Base-by-base conservation (phyloP, 768 basidiomycete genomes). In the Suillus subalutaceus region DNA sequence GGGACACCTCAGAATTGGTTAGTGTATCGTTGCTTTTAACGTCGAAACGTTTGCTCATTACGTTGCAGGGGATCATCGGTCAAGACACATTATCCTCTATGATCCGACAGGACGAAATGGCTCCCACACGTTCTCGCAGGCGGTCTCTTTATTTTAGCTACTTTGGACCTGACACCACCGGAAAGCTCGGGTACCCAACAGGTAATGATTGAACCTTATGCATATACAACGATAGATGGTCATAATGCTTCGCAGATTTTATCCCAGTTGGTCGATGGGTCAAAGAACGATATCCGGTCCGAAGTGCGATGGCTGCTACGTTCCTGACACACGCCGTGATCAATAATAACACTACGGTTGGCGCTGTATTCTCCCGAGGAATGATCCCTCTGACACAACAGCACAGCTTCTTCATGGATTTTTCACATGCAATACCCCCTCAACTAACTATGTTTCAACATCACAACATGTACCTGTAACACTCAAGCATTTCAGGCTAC, bases 311-410 rank as follows among this genome's bases (percentile, higher is more conserved):
- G 62, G 86, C 88, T 38, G 89, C 91, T 37, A 76, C 86, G 30
- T 91, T 90, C 75, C 84, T 92, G 82, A 85, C 85, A 5, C 91
- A 93, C 74, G 90, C 90, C 41, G 80, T 92, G 48, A 79, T 91
- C 64, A 93, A 93, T 74, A 84, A 86, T 55, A 88, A 88, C 48
- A 74, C 78, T 68, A 70, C 62, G 55, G 79, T 77, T 71, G 67
- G 72, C 65, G 60, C 30, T 32, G 26, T 37, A 35, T 32, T 43
- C 38, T 2, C n/a, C 62, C 40, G 23, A 30, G 48, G 50, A 30
- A 35, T 6, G 43, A 58, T n/a, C 43, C 8, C 23, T 18, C 50
- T 40, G 62, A 70, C 52, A 56, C 16, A 43, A n/a, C 43, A 2
- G n/a, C 37, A 59, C 67, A 87, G 87, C 79, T 87, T 68, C 74